phyloP scores from a whole-genome alignment of 495 filamentous ascomycete genomes.

The Trichoderma gamsii region DNA sequence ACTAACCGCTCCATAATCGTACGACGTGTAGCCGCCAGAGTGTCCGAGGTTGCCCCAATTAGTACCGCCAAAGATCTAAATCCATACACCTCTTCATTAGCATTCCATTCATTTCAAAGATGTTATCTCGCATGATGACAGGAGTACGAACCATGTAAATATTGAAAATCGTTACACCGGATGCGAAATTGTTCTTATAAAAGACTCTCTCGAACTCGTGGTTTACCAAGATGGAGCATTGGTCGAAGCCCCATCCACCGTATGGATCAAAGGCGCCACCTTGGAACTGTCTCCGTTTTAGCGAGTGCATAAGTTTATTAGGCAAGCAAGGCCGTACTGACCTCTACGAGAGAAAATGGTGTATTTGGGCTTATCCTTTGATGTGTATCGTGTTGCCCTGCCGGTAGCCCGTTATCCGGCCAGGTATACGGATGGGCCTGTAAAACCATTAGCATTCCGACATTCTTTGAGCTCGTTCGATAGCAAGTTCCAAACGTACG shows the following conservation, averaged over 20 bases:
- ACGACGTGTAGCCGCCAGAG: slow-evolving; percentile 66
- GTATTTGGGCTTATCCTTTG: slow-evolving; percentile 43
- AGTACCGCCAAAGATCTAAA: slow-evolving; percentile 61
- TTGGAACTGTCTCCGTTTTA: slow-evolving; percentile 48
- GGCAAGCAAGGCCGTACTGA: slow-evolving; percentile 24
- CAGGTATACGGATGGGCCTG: slow-evolving; percentile 38
- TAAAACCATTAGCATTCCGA: slow-evolving; percentile 20
- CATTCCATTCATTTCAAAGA: neutral
- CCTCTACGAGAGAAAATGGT: slow-evolving; percentile 61
- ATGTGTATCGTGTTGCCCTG: slow-evolving; percentile 28
- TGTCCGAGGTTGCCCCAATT: slow-evolving; percentile 82
- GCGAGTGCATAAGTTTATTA: neutral
- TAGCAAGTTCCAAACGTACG: slow-evolving; percentile 33
- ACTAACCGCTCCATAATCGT: slow-evolving; percentile 58
- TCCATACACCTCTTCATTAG: slow-evolving; percentile 10
- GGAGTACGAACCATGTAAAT: slow-evolving; percentile 55
- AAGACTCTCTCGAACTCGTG: slow-evolving; percentile 70
- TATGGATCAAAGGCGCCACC: slow-evolving; percentile 72
- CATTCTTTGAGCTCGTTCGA: slow-evolving; percentile 23
- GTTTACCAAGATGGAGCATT: slow-evolving; percentile 58
- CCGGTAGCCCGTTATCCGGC: slow-evolving; percentile 36
- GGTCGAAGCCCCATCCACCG: slow-evolving; percentile 61
- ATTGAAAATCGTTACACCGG: slow-evolving; percentile 41
- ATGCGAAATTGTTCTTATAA: slow-evolving; percentile 71
- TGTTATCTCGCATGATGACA: slow-evolving; percentile 15